Base-by-base conservation (phyloP, 2,329 filamentous ascomycete species). In the Beauveria scarabaeidicola region DNA sequence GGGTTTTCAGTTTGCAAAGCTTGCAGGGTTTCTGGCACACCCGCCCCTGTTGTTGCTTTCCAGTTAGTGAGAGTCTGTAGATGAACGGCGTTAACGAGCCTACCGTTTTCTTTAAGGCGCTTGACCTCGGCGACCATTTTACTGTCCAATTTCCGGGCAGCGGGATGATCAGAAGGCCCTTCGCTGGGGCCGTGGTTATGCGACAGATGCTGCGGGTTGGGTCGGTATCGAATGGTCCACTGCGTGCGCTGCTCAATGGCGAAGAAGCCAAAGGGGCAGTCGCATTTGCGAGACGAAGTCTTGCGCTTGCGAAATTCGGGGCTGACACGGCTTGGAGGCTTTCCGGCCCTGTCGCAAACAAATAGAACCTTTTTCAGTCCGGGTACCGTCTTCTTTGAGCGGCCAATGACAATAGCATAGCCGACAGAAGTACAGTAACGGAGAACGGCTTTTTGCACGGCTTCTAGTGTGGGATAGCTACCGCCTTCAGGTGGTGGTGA, bases 191-290 rank as follows among this genome's bases (percentile, higher is more conserved):
- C 81, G 65, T 87, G 84, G 65, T 87, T 87, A 69, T 87, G 84
- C 59, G 76, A 71, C 44, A 86, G 72, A 66, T 87, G 84, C 55
- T 75, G 67, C 6, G 76, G 70, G 62, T 86, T 81, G 2, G 84
- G 84, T 5, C 84, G 80, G 66, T 86, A 87, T 56, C 84, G 78
- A 61, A 87, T 81, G 0, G 83, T 83, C 84, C 84, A 87, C 64
- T 87, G 83, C 0, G 83, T 86, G 61, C 84, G 77, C 66, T 86
- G 83, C 69, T 87, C 84, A 43, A 87, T 84, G 59, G 84, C 84
- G 64, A 87, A 87, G 69, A 87, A 86, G n/a, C 84, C 84, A 69
- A 87, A 87, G 32, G 83, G 82, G 63, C 84, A 87, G 65, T 86
- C 84, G 66, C 84, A 87, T 66, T 87, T 87, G 50, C 84, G 78